Evolutionary conservation across 768 basidiomycete genomes (phyloP).

Genomic region (Crassisporium funariophilum): DNA sequence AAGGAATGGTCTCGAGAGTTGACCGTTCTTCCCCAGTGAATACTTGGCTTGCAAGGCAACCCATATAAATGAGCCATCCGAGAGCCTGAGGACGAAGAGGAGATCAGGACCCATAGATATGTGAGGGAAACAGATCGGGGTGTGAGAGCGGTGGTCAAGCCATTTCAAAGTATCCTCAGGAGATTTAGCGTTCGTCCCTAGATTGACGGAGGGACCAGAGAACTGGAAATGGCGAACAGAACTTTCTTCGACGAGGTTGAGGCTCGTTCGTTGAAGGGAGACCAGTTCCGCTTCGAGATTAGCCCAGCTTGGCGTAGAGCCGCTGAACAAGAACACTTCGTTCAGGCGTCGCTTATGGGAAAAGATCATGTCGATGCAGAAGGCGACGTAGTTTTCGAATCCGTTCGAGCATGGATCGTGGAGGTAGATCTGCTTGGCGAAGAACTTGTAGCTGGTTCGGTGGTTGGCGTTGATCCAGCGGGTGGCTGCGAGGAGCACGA

Average conservation of each 20-base stretch:
- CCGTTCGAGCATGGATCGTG: slow-evolving; percentile 40
- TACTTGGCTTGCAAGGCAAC: slow-evolving; percentile 46
- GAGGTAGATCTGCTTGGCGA: slow-evolving; percentile 36
- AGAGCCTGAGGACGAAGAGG: slow-evolving; percentile 39
- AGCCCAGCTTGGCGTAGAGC: slow-evolving; percentile 37
- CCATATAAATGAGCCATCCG: slow-evolving; percentile 39
- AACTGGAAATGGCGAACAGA: slow-evolving; percentile 28
- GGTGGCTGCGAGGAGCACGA: slow-evolving; percentile 44
- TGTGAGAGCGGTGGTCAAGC: slow-evolving; percentile 32
- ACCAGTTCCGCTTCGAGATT: slow-evolving; percentile 39
- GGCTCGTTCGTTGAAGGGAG: slow-evolving; percentile 28
- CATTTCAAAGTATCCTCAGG: slow-evolving; percentile 35
- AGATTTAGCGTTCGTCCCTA: slow-evolving; percentile 40
- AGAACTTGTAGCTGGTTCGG: slow-evolving; percentile 37
- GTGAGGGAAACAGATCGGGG: slow-evolving; percentile 45
- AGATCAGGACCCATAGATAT: slow-evolving; percentile 44
- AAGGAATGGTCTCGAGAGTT: slow-evolving; percentile 30
- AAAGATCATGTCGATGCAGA: slow-evolving; percentile 43
- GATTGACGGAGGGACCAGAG: slow-evolving; percentile 36
- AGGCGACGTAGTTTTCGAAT: slow-evolving; percentile 47
- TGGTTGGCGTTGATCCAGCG: slow-evolving; percentile 42
- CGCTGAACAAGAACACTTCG: slow-evolving; percentile 40
- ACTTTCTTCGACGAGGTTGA: slow-evolving; percentile 29
- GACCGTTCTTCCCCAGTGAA: slow-evolving; percentile 33
- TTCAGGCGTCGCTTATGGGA: slow-evolving; percentile 29